Base-by-base conservation (phyloP, 495 filamentous ascomycete genomes). In the Hypoxylon intermedium region DNA sequence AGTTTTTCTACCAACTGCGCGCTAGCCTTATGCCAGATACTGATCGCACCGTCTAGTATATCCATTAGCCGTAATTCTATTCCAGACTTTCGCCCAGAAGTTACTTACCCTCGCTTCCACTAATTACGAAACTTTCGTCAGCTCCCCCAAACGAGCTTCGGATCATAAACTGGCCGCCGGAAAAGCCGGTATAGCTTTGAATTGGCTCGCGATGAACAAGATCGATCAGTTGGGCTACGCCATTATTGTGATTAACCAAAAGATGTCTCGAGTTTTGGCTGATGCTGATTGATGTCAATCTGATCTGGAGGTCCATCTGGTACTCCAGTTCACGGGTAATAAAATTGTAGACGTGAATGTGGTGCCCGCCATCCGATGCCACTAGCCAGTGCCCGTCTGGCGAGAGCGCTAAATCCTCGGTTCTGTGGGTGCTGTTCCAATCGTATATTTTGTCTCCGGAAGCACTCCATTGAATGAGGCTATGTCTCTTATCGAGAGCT, bases 21-120 rank as follows among this genome's bases (percentile, higher is more conserved):
- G 24, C 87, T 93, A 36, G 87, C 82, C 71, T 92, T 93, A 68
- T 94, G 90, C 92, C 93, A 98, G 58, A 98, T 89, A 65, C 87
- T 91, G 46, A 98, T 77, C 20, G 78, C 76, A 0, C 90, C 89
- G 69, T 93, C 92, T 93, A 65, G 38, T 15, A 9, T 47, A 53
- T 5, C 55, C 74, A 46, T 75, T 63, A 74, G 55, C 12, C 30
- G 6, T 5, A 6, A 34, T 23, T 11, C 3, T 18, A 34, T 23
- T 11, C 3, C 21, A n/a, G n/a, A 15, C 24, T 12, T 28, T 38
- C 6, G 13, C 19, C 43, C 4, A 5, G 7, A 21, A 36, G n/a
- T 19, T 18, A 9, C 72, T 60, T 78, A 94, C 93, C 92, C 85
- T 97, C 91, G 67, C 92, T 95, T 18, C 94, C 94, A 69, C 88